Percentiles rank a stretch among this genome's conserved stretches.
phyloP scores from a whole-genome alignment of 2,329 filamentous ascomycete genomes.

The Fusarium buxicola region DNA sequence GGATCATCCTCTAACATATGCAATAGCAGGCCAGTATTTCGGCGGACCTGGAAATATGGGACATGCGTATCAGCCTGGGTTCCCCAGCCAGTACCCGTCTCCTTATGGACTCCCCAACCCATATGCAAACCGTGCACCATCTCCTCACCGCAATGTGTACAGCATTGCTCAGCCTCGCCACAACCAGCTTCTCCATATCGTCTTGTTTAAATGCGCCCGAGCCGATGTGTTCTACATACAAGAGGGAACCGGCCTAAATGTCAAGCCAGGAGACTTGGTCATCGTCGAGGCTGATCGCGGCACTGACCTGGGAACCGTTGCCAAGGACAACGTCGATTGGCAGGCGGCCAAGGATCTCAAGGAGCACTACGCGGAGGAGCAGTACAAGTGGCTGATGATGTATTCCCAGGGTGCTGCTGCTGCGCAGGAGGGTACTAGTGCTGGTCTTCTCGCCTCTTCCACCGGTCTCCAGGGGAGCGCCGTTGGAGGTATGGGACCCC shows the following conservation, averaged over 20 bases:
- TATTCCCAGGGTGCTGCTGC: constrained; percentile 84
- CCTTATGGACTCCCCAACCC: constrained; percentile 59
- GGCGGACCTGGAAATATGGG: constrained; percentile 41
- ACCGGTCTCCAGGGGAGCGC: constrained; percentile 75
- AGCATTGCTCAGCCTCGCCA: constrained; percentile 70
- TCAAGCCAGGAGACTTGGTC: constrained; percentile 92
- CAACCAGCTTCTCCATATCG: constrained; percentile 83
- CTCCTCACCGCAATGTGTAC: constrained; percentile 72
- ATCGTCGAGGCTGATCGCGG: constrained; percentile 98
- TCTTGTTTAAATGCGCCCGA: constrained; percentile 95
- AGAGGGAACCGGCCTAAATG: constrained; percentile 90
- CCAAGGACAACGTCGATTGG: constrained; percentile 87
- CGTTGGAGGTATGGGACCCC: constrained; percentile 82
- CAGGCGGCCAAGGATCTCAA: constrained; percentile 89
- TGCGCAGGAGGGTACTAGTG: constrained; percentile 69
- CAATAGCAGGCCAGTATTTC: constrained; percentile 43
- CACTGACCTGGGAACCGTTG: constrained; percentile 93
- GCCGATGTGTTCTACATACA: constrained; percentile 98
- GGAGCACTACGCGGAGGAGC: constrained; percentile 91
- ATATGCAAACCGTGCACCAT: constrained; percentile 65
- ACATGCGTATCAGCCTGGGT: constrained; percentile 45
- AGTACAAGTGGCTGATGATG: constrained; percentile 99
- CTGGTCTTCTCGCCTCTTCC: constrained; percentile 72
- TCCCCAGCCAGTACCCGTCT: constrained; percentile 57
- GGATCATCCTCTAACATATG: constrained; percentile 8